Percentiles rank a stretch among this genome's conserved stretches.
These are phyloP conservation scores for Gastrolobium villosum DNA, from an alignment of 306 rosid genomes.

Conservation along the genomic window DNA sequence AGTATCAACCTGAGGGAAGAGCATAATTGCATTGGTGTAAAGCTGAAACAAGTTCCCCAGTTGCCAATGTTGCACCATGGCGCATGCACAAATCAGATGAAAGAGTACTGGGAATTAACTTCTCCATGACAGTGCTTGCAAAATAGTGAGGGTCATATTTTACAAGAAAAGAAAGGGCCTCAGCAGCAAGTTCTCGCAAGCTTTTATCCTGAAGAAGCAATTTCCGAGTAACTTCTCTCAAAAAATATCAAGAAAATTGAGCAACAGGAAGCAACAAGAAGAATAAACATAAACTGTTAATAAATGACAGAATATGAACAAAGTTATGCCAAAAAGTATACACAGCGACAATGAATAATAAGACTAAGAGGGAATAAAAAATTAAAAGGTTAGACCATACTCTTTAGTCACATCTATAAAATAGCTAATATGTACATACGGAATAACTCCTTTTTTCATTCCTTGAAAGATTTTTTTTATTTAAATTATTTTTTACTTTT, in stretches of 20 bases:
- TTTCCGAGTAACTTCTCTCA: conserved; percentile 46
- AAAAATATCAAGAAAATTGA: conserved; percentile 43
- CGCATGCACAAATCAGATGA: conserved; percentile 97
- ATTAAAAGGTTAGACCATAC: conserved; percentile 6
- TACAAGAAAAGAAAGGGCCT: conserved; percentile 86
- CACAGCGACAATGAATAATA: conserved; percentile 1
- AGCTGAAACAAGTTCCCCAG: conserved; percentile 83
- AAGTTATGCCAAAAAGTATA: conserved; percentile 34
- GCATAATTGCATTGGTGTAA: conserved; percentile 69
- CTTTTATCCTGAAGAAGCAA: conserved; percentile 81
- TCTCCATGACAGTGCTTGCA: conserved; percentile 70
- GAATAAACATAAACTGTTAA: conserved; percentile 17
- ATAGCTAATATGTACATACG: not conserved
- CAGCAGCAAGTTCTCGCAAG: conserved; percentile 93
- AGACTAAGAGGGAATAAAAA: not conserved
- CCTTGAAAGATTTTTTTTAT: not conserved
- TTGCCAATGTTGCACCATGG: conserved; percentile 92
- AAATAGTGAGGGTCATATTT: conserved; percentile 83
- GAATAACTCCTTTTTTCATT: not conserved
- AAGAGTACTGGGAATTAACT: conserved; percentile 85
- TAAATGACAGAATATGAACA: conserved; percentile 29
- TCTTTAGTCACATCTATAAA: conserved; percentile 9
- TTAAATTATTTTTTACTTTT: too few relatives aligned
- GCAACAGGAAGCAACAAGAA: conserved; percentile 25
- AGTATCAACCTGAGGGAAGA: conserved; percentile 74